Conservation (phyloP, 441 rosid species). For the Gossypium gossypioides region DNA sequence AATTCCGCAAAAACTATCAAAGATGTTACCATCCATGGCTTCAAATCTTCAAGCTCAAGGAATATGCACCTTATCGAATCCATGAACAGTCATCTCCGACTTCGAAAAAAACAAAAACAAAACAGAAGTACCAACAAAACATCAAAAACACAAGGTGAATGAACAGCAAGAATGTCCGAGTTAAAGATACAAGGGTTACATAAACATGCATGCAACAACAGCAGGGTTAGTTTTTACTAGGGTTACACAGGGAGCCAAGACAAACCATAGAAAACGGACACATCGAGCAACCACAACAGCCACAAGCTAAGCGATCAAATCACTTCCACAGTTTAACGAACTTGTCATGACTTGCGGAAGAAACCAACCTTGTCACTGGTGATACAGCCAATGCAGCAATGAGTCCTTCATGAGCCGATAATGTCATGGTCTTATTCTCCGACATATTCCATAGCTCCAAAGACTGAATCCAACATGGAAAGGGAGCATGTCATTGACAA, state of each 20-base stretch:
- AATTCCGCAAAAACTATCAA: background rate
- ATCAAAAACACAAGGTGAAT: constrained; percentile 8
- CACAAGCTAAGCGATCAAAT: constrained; percentile 7
- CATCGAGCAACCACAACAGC: constrained; percentile 6
- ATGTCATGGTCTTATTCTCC: constrained; percentile 63
- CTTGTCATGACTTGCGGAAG: constrained; percentile 83
- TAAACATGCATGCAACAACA: constrained; percentile 15
- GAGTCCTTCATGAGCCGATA: constrained; percentile 59
- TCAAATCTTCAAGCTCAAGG: background rate
- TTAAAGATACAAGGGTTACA: background rate
- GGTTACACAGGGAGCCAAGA: constrained; percentile 9
- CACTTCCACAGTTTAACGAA: constrained; percentile 81
- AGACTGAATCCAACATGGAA: constrained; percentile 30
- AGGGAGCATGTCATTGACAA: background rate
- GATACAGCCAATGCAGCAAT: constrained; percentile 74
- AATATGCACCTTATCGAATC: background rate
- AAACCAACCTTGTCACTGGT: constrained; percentile 52
- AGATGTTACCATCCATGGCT: background rate
- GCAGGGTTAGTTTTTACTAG: constrained; percentile 17
- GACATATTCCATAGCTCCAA: constrained; percentile 85
- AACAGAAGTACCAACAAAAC: background rate
- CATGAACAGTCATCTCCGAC: background rate
- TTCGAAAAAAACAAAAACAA: background rate
- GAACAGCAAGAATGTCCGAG: constrained; percentile 9
- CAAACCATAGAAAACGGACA: constrained; percentile 12